Percentiles rank a stretch among this genome's conserved stretches.
Conservation (phyloP, 148 eudicot species). For the Silene uniflora region DNA sequence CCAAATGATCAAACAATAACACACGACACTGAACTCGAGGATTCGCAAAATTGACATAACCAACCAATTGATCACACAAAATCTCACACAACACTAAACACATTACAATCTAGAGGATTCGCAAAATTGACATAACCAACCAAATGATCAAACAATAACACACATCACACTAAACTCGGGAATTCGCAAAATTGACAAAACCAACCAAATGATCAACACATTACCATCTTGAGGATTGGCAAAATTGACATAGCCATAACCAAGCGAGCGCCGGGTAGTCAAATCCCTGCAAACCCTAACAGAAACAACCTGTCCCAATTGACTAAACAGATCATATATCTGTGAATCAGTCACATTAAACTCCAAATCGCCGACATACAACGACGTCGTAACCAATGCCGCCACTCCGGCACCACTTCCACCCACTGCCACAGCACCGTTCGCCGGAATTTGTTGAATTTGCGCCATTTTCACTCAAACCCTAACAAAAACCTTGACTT, state of each 20-base stretch:
- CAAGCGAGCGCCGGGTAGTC: slow-evolving; percentile 53
- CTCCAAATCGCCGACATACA: slow-evolving; percentile 79
- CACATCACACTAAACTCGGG: neutral
- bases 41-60: neutral
- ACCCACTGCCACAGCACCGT: slow-evolving; percentile 22
- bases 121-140: neutral
- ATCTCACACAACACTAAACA: neutral
- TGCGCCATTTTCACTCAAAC: slow-evolving; percentile 42
- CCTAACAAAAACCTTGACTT: slow-evolving; percentile 17
- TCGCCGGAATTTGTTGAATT: slow-evolving; percentile 41
- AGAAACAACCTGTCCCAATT: slow-evolving; percentile 62
- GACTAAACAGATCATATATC: slow-evolving; percentile 55
- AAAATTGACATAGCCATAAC: slow-evolving; percentile 78
- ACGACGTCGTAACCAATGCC: slow-evolving; percentile 53
- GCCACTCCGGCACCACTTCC: neutral
- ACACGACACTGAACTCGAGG: too few species aligned
- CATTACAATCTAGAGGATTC: neutral
- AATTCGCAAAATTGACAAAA: too few species aligned
- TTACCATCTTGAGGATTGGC: slow-evolving; percentile 5
- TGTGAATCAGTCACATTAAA: slow-evolving; percentile 54
- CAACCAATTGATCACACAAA: neutral
- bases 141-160: neutral
- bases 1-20: neutral
- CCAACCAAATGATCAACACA: slow-evolving; percentile 22
- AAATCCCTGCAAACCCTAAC: slow-evolving; percentile 76